These are phyloP conservation scores for Vickermania ingenoplastis DNA, from an alignment of 208 protist species.

Conservation along the genomic window DNA sequence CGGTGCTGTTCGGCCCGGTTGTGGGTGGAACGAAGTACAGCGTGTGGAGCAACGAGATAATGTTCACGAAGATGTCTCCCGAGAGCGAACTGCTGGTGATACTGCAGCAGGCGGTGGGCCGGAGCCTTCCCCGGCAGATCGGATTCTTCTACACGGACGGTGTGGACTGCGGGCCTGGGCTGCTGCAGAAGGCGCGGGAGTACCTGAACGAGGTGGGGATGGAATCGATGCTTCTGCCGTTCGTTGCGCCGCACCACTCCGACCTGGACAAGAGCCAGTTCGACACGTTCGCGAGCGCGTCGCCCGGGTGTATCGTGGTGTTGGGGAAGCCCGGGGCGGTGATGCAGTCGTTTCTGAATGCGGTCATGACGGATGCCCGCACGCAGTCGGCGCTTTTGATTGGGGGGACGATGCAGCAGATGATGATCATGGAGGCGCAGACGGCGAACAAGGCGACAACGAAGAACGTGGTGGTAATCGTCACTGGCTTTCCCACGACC, in stretches of 20 bases:
- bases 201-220: background rate
- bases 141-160: background rate
- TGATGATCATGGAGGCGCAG: background rate
- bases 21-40: background rate
- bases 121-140: background rate
- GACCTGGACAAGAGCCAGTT: background rate
- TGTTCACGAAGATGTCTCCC: background rate
- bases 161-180: background rate
- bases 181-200: background rate
- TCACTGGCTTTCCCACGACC: no score
- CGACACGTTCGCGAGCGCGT: background rate
- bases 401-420: background rate
- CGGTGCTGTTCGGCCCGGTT: background rate
- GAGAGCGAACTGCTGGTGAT: background rate
- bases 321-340: background rate
- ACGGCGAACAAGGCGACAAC: background rate
- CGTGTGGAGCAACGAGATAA: background rate
- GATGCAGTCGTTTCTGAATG: background rate
- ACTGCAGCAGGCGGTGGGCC: background rate
- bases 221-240: background rate
- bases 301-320: background rate
- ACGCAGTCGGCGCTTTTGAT: background rate
- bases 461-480: no score
- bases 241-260: background rate
- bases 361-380: background rate